Base-by-base conservation (phyloP, 2,329 filamentous ascomycete genomes). In the Nemania abortiva region DNA sequence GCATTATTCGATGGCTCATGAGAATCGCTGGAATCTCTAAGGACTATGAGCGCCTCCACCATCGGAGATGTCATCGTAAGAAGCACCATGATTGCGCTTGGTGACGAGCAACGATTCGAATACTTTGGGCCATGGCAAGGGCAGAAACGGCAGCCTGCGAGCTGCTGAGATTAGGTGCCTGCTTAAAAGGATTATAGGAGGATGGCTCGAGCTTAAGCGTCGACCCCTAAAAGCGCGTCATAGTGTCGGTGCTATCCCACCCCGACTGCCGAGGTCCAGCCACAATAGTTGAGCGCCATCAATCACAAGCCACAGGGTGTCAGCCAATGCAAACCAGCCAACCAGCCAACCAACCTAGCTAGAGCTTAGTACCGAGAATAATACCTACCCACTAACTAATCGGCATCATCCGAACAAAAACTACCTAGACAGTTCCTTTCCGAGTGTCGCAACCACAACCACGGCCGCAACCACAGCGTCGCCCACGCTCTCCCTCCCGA, bases 1-100 rank as follows among this genome's bases (percentile, higher is more conserved):
- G 18, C 58, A 20, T 65, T 56, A 57, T 67, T 56, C 73, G 59
- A 53, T 29, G 31, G 10, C 50, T 37, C 20, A 31, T 65, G 29
- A 55, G 69, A 10, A 52, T 53, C 22, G 20, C 45, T 57, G 13
- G 50, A 45, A 47, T 76, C 69, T 34, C 79, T 78, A 15, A 82
- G 69, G 67, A 74, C 79, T 18, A 83, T 74, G 11, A 95, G 76
- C 0, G 87, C 91, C 78, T 89, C 88, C 81, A 91, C 88, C 34
- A 93, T 88, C 73, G 87, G 83, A 74, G 87, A 79, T 3, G 92
- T 95, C 85, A 94, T 91, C n/a, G 90, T 92, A 50, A 96, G 88
- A 52, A 92, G 84, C 20, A 95, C 92, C 92, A 95, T 95, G 18
- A 63, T 71, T 65, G 56, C 50, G 60, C 42, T 66, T 24, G 66